A percentile compares a stretch with the other conserved stretches of the same genome.
phyloP scores from a whole-genome alignment of 768 basidiomycete genomes.

The Strobilomyces confusus region DNA sequence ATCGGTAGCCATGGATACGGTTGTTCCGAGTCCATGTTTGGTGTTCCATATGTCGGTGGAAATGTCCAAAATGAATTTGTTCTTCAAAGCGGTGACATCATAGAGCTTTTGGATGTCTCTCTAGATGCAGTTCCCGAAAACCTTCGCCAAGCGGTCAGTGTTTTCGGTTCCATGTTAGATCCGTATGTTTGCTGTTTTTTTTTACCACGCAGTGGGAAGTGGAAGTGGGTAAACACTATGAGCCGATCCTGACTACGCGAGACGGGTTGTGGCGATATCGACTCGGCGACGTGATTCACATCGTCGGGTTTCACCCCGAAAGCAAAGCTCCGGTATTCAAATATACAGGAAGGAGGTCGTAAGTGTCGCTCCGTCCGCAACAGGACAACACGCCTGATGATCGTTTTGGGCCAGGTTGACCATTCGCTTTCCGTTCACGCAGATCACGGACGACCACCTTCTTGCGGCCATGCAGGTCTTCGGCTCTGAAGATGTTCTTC shows the following conservation, averaged over 20 bases:
- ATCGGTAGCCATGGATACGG: slow-evolving; percentile 8
- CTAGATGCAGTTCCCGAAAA: background rate
- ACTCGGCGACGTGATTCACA: slow-evolving; percentile 15
- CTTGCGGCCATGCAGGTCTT: background rate
- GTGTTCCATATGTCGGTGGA: background rate
- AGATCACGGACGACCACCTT: slow-evolving; percentile 10
- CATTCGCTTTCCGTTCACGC: slow-evolving; percentile 1
- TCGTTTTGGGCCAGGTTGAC: background rate
- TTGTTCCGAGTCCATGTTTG: slow-evolving; percentile 8
- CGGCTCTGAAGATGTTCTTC: background rate
- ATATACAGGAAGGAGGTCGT: slow-evolving; percentile 13
- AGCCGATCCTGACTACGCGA: slow-evolving; percentile 17
- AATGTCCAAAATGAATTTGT: slow-evolving; percentile 10
- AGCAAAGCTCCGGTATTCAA: slow-evolving; percentile 8
- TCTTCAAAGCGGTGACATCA: background rate
- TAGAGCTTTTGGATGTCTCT: background rate
- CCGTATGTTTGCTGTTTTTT: background rate
- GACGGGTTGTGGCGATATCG: slow-evolving; percentile 23
- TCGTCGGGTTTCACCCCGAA: slow-evolving; percentile 14
- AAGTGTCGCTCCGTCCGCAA: background rate
- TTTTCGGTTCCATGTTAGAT: background rate
- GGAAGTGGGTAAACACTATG: slow-evolving; percentile 16
- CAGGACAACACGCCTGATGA: background rate
- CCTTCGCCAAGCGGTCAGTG: background rate
- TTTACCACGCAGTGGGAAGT: background rate